Evolutionary conservation across 2,329 filamentous ascomycete species (phyloP), one percentile per base, ranked within the genome.

Genomic region (Fusarium chlamydosporum): DNA sequence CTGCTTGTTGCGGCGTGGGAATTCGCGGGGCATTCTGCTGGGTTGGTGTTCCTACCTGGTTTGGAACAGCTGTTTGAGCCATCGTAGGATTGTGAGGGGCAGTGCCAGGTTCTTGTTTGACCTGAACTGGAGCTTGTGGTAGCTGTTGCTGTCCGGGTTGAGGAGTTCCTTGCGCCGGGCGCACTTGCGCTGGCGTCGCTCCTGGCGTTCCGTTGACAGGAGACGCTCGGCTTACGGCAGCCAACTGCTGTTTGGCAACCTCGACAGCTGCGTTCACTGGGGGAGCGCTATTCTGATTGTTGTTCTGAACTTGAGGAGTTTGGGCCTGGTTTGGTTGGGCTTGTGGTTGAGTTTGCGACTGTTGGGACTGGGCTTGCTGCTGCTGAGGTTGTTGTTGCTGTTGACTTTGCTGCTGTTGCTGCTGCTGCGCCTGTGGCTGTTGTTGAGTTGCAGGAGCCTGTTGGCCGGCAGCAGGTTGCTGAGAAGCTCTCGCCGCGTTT

Each of bases 1-100:
- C 79, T 1, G 78, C 76, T 59, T 87, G 85, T 57, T 87, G 85
- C 3, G 85, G 83, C 11, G 85, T 86, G 58, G 83, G 82, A 7
- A 84, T 78, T 50, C 85, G 82, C 10, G 80, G 79, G 6, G 82
- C 79, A 18, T 78, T 78, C 56, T 86, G 84, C 57, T 86, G 84
- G 1, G 83, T 85, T 23, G 85, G 84, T 9, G 84, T 84, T 56
- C 82, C 82, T 34, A 59, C 65, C 50, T 62, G 84, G 71, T 40
- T 82, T 78, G 54, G 80, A 68, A 80, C 77, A 13, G 79, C 75
- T 6, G 82, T 78, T 37, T 72, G 68, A 34, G 75, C 73, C 50
- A 86, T 76, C 5, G 81, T 78, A 0, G 84, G 83, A 65, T 87
- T 87, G 45, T 85, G 79, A 10, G 85, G 83, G 3, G 80, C 78